These are phyloP conservation scores for Ogataea hybrid DNA, from an alignment of 1,139 yeast species.

Conservation along the genomic window DNA sequence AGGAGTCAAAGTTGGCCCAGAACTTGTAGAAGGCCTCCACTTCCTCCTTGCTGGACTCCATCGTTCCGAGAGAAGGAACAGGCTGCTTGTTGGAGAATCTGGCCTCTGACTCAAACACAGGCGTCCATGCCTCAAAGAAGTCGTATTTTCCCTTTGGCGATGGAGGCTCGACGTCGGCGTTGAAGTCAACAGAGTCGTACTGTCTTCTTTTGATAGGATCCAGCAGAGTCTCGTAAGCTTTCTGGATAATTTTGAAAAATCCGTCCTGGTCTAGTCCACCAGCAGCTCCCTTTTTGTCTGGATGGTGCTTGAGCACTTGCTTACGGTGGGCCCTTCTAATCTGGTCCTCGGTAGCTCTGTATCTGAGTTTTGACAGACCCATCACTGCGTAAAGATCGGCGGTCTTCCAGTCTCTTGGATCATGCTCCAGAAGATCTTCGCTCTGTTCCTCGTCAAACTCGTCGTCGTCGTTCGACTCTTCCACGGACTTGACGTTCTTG, in stretches of 20 bases:
- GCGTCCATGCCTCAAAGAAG: slow-evolving; percentile 90
- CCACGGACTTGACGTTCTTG: slow-evolving; percentile 74
- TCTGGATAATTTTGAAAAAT: slow-evolving; percentile 97
- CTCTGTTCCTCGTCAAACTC: slow-evolving; percentile 74
- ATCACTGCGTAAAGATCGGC: slow-evolving; percentile 96
- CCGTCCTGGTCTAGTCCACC: slow-evolving; percentile 92
- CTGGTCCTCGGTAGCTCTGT: slow-evolving; percentile 89
- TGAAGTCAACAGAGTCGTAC: slow-evolving; percentile 91
- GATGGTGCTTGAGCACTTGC: slow-evolving; percentile 96
- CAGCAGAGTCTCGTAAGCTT: slow-evolving; percentile 87
- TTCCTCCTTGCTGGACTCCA: slow-evolving; percentile 68
- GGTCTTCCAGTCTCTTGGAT: slow-evolving; percentile 97
- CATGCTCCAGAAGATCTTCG: slow-evolving; percentile 72
- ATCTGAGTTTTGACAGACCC: slow-evolving; percentile 89
- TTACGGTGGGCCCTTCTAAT: slow-evolving; percentile 96
- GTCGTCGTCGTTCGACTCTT: slow-evolving; percentile 68
- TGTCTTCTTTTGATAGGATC: slow-evolving; percentile 87
- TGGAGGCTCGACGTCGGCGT: slow-evolving; percentile 84
- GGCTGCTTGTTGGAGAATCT: slow-evolving; percentile 92
- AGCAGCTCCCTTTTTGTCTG: slow-evolving; percentile 85
- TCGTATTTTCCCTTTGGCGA: slow-evolving; percentile 61
- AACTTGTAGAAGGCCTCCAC: slow-evolving; percentile 87
- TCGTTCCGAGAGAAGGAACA: slow-evolving; percentile 76
- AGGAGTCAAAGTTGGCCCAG: slow-evolving; percentile 96
- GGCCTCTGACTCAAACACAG: slow-evolving; percentile 85